Conservation (phyloP, 2,329 filamentous ascomycete species). For the Aspergillus unguis region DNA sequence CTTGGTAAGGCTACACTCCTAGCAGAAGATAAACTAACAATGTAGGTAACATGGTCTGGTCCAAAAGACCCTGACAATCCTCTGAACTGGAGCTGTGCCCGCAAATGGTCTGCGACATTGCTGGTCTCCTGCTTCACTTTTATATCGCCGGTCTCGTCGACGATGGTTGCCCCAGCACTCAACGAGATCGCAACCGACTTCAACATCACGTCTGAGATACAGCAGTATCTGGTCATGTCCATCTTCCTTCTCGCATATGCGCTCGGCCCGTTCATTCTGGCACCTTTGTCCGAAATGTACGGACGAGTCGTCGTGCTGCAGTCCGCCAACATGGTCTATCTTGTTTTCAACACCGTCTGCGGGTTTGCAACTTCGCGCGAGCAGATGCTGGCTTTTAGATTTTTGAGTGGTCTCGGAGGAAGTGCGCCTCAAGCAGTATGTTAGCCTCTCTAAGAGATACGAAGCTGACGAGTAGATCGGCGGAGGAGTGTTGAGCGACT, state of each 20-base stretch:
- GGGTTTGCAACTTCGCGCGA: conserved; percentile 37
- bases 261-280: conserved; percentile 22
- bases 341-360: conserved; percentile 16
- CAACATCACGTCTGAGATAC: conserved; percentile 45
- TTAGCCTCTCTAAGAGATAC: neutral
- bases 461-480: conserved; percentile 38
- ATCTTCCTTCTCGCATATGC: conserved; percentile 56
- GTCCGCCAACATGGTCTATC: conserved; percentile 15
- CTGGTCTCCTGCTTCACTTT: conserved; percentile 58
- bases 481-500: conserved; percentile 43
- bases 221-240: conserved; percentile 50
- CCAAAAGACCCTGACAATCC: conserved; percentile 49
- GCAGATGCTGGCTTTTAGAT: conserved; percentile 50
- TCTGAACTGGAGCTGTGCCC: conserved; percentile 53
- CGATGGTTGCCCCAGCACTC: conserved; percentile 56
- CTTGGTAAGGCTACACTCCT: neutral
- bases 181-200: conserved; percentile 52
- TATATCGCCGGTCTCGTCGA: conserved; percentile 61
- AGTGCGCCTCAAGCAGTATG: conserved; percentile 36
- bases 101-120: conserved; percentile 57
- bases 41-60: conserved; percentile 10
- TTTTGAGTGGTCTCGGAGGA: conserved; percentile 57
- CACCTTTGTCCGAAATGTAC: conserved; percentile 20
- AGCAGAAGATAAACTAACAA: neutral
- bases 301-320: conserved; percentile 16